Base-by-base conservation (phyloP, 192 early-diverging fungal species). In the Coemansia sp. region DNA sequence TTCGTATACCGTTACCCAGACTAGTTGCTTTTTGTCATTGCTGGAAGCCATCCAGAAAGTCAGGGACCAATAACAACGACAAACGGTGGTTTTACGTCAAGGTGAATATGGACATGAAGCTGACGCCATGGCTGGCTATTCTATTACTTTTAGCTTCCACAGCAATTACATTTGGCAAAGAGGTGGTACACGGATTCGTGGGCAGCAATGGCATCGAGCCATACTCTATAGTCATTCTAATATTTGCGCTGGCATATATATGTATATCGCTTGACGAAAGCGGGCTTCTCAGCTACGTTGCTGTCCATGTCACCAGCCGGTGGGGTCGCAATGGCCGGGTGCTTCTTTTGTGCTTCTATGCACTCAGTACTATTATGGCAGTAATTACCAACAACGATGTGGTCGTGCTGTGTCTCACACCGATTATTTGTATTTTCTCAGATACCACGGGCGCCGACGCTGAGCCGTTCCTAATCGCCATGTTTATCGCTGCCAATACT, bases 261-360 rank as follows among this genome's bases (percentile, higher is more conserved):
- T 93, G 90, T 66, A 86, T 95, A 12, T 90, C 89, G 32, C 79
- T 94, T 11, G 94, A 94, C 69, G 77, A 91, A 60, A 92, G 92
- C 5, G 92, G 91, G 15, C 67, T 93, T 11, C 86, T 93, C 60
- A 85, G 91, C 79, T 84, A 87, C 82, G 82, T 90, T 61, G 83
- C 94, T 61, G 83, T 94, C 70, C 68, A 84, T 75, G 86, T 94
- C 74, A 83, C 92, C 57, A 70, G 83, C 67, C 69, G 82, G 17
- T 89, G 85, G 52, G 87, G 87, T 0, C 60, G 65, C 3, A 69
- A 76, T 12, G 89, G 88, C 1, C 76, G 75, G n/a, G 65, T 82
- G 52, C 69, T 92, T 17, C 91, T 92, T 62, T 64, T 87, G 14
- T 81, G 83, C 38, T 88, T 94, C 50, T 93, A 87, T 53, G 64